Evolutionary conservation across 352 stramenopile genomes (phyloP), one percentile per base, ranked within the genome.

Genomic region (Globisporangium paroecandrum): DNA sequence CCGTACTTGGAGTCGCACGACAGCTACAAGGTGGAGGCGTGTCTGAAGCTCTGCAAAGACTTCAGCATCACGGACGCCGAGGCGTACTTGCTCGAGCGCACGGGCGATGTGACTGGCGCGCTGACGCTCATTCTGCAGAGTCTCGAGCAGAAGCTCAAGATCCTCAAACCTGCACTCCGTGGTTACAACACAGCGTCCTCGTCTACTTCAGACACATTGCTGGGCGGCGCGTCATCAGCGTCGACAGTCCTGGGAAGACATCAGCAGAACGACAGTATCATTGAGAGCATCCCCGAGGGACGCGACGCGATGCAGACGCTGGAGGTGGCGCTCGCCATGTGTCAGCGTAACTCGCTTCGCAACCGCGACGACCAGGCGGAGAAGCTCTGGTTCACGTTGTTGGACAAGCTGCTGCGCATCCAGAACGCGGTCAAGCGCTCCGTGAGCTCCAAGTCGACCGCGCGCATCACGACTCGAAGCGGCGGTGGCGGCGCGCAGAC

Each of bases 321-420:
- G 1, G 82, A 95, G 43, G 91, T 98, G 34, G 89, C 90, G 15
- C 72, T 98, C 34, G 94, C 95, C 53, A 89, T 98, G 68, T 98
- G 95, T 70, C 91, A 98, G 75, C 88, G 95, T 51, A 98, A 98
- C 73, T 91, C 83, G 27, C 77, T 90, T 47, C 83, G 85, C 41
- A 93, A 95, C 69, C 83, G 78, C 36, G 85, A 95, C 58, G 87
- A 94, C 12, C 92, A 98, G 62, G 93, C 93, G 6, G 93, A 97
- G 67, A 95, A 98, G 63, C 80, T 98, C 12, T 98, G 94, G 94
- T 98, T 98, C 69, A 97, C 95, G 64, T 80, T 98, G 27, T 72
- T 98, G 29, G 95, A 98, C 76, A 89, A 95, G 69, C 72, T 98
- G 18, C 78, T 98, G 62, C 91, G 96, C 68, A 94, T 96, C 58